These are phyloP conservation scores for Rubus idaeus DNA, from an alignment of 306 rosid species.

Conservation along the genomic window DNA sequence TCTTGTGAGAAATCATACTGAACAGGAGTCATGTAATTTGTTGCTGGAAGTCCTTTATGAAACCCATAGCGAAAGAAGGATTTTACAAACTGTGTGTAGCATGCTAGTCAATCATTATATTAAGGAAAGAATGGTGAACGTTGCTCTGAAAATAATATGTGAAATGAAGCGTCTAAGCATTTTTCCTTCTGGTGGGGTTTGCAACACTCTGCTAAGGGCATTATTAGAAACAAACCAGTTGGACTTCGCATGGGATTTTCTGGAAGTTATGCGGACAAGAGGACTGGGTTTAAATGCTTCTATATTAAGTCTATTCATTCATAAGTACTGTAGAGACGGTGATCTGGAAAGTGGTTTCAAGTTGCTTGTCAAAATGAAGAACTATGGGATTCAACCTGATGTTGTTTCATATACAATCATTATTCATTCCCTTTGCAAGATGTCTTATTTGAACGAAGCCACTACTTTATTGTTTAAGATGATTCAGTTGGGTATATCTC, in stretches of 20 bases:
- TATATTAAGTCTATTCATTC: conserved; percentile 30
- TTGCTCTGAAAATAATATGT: conserved; percentile 22
- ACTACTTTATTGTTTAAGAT: conserved; percentile 39
- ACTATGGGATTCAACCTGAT: conserved; percentile 33
- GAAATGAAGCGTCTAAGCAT: conserved; percentile 27
- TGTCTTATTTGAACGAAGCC: conserved; percentile 32
- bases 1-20: conserved; percentile 23
- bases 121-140: conserved; percentile 29
- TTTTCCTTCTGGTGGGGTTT: conserved; percentile 38
- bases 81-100: conserved; percentile 33
- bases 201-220: conserved; percentile 19
- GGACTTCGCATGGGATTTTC: conserved; percentile 35
- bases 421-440: conserved; percentile 35
- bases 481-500: conserved; percentile 28
- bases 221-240: conserved; percentile 22
- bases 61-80: conserved; percentile 23
- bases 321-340: conserved; percentile 35
- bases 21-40: conserved; percentile 15
- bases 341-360: conserved; percentile 31
- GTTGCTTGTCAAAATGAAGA: conserved; percentile 30
- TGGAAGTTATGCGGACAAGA: conserved; percentile 26
- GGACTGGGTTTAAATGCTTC: conserved; percentile 29
- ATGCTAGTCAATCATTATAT: conserved; percentile 33
- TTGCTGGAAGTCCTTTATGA: conserved; percentile 18
- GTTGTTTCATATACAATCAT: conserved; percentile 34